Conservation (phyloP, 352 stramenopile species). For the Phytopythium ostracodes region DNA sequence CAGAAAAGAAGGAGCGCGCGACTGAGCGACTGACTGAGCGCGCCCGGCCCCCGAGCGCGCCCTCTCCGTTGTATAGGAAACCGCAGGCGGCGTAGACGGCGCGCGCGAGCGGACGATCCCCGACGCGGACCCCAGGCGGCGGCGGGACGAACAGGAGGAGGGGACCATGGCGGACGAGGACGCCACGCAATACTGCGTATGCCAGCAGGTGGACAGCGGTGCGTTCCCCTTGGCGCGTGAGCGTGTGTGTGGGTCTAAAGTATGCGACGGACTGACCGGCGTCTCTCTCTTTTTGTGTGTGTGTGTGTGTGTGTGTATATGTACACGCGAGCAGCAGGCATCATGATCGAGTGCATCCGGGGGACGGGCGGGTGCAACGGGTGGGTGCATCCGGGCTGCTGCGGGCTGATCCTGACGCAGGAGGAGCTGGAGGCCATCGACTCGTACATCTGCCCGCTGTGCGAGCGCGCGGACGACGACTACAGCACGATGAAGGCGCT, state of each 20-base stretch:
- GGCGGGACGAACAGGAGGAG: background rate
- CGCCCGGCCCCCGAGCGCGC: background rate
- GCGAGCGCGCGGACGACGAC: conserved; percentile 66
- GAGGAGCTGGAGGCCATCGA: conserved; percentile 84
- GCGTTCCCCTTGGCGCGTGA: conserved; percentile 5
- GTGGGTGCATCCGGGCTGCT: conserved; percentile 89
- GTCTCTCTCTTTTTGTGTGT: too few relatives aligned
- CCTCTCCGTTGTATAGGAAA: background rate
- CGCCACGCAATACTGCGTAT: conserved; percentile 78
- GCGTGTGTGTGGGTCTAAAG: background rate
- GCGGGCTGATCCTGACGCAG: conserved; percentile 79
- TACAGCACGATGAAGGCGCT: conserved; percentile 55
- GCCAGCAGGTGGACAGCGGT: conserved; percentile 74
- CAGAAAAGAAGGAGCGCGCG: conserved; percentile 7
- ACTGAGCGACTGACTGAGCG: conserved; percentile 2
- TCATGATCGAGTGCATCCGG: conserved; percentile 93
- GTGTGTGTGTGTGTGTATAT: conserved; percentile 4
- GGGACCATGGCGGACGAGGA: conserved; percentile 26
- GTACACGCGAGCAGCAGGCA: conserved; percentile 30
- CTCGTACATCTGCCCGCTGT: conserved; percentile 84
- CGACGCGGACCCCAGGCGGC: background rate
- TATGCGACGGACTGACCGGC: background rate
- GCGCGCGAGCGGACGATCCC: background rate
- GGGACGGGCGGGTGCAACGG: conserved; percentile 87
- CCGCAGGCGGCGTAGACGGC: background rate